Conservation (phyloP, 2,329 filamentous ascomycete species). For the Paecilomyces sp. region DNA sequence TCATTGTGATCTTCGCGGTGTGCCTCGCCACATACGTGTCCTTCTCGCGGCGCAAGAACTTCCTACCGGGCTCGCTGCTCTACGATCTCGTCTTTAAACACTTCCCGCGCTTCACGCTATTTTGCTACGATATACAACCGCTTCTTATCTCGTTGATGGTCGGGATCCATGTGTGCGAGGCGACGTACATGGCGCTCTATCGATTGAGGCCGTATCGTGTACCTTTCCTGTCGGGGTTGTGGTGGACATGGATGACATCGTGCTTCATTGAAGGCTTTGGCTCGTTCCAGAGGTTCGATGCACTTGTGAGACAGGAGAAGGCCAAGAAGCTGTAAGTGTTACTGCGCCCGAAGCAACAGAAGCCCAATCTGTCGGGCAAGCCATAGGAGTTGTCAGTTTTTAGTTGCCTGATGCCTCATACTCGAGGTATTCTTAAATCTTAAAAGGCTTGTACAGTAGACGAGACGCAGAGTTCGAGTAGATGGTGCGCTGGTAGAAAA, state of each 20-base stretch:
- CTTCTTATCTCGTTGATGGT: constrained; percentile 54
- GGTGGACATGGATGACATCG: constrained; percentile 48
- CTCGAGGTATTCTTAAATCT: not conserved
- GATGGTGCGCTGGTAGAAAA: not conserved
- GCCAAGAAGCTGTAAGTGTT: too few species aligned
- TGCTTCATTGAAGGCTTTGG: constrained; percentile 49
- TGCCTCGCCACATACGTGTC: constrained; percentile 50
- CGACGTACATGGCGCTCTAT: constrained; percentile 37
- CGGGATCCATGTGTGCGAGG: constrained; percentile 59
- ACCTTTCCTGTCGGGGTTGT: constrained; percentile 39
- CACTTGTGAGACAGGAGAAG: constrained; percentile 34
- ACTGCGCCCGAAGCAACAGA: constrained; percentile 18
- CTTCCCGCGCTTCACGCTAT: constrained; percentile 53
- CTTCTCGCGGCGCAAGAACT: constrained; percentile 44
- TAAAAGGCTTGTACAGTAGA: too few species aligned
- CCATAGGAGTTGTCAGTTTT: not conserved
- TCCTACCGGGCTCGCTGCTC: constrained; percentile 45
- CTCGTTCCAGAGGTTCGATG: constrained; percentile 40
- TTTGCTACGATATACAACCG: constrained; percentile 54
- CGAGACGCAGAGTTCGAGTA: not conserved
- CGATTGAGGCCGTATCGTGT: constrained; percentile 48
- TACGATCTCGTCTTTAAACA: constrained; percentile 45
- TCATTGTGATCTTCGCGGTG: constrained; percentile 48
- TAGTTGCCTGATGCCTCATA: not conserved
- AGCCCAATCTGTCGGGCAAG: constrained; percentile 4